Conservation (phyloP, 495 filamentous ascomycete genomes). For the Talaromyces stipitatus region DNA sequence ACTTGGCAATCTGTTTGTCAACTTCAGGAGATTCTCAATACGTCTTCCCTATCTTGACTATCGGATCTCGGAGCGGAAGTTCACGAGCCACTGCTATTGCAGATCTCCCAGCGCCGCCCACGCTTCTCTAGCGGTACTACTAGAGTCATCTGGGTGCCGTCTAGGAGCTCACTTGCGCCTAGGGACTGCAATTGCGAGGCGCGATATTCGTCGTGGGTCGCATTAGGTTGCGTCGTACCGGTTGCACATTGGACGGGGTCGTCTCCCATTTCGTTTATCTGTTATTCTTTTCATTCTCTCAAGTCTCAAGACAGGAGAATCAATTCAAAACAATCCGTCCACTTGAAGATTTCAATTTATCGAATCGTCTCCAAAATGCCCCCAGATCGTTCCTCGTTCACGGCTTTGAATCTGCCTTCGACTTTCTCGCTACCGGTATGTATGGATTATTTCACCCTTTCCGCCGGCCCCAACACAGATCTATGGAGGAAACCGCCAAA, state of each 20-base stretch:
- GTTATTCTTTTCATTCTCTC: background rate
- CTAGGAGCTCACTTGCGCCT: background rate
- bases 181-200: background rate
- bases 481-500: conserved; percentile 48
- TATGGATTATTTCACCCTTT: conserved; percentile 50
- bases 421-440: conserved; percentile 40
- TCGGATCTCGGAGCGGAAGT: background rate
- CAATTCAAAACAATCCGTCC: background rate
- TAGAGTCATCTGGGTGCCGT: background rate
- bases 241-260: background rate
- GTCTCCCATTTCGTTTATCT: background rate
- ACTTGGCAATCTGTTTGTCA: background rate
- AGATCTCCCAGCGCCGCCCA: conserved; percentile 2
- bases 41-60: background rate
- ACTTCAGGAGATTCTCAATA: background rate
- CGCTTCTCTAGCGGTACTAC: background rate
- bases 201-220: background rate
- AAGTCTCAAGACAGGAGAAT: no score
- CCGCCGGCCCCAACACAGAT: conserved; percentile 49
- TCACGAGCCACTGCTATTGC: background rate
- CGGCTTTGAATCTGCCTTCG: conserved; percentile 40
- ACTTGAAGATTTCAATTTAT: background rate
- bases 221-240: background rate
- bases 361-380: conserved; percentile 32
- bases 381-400: conserved; percentile 44